phyloP scores from a whole-genome alignment of 768 basidiomycete genomes.

The Lactarius psammicola region DNA sequence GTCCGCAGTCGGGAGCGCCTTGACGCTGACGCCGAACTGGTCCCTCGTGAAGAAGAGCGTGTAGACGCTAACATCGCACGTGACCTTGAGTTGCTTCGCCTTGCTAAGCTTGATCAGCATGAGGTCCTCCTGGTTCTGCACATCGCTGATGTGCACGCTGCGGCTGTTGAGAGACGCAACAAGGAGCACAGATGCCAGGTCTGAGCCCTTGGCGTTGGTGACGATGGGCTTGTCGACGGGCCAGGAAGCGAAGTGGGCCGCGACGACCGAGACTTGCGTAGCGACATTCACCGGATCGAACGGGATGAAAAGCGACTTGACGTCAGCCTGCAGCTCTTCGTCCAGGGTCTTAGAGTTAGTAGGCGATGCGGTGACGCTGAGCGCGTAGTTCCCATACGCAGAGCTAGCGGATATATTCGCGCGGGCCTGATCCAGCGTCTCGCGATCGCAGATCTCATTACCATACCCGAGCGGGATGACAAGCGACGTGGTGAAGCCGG shows the following conservation, averaged over 20 bases:
- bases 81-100: slow-evolving; percentile 88
- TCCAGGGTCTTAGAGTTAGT: slow-evolving; percentile 61
- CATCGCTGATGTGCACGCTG: slow-evolving; percentile 87
- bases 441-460: slow-evolving; percentile 62
- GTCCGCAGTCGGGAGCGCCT: slow-evolving; percentile 64
- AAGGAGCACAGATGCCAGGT: slow-evolving; percentile 89
- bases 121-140: slow-evolving; percentile 82
- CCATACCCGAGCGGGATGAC: slow-evolving; percentile 69
- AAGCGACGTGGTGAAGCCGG: slow-evolving; percentile 86
- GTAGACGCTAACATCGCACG: slow-evolving; percentile 93
- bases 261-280: slow-evolving; percentile 69
- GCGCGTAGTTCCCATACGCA: slow-evolving; percentile 85
- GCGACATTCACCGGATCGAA: slow-evolving; percentile 51
- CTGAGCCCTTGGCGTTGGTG: slow-evolving; percentile 88
- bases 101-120: slow-evolving; percentile 92
- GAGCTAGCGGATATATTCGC: slow-evolving; percentile 52
- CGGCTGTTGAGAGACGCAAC: slow-evolving; percentile 91
- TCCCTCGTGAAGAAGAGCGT: slow-evolving; percentile 83
- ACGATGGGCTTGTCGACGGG: slow-evolving; percentile 89
- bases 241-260: slow-evolving; percentile 86
- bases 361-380: slow-evolving; percentile 73
- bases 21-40: slow-evolving; percentile 54
- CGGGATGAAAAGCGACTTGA: slow-evolving; percentile 85
- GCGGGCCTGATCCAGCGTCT: slow-evolving; percentile 66
- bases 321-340: slow-evolving; percentile 75